phyloP scores from a whole-genome alignment of 139 green algal genomes.

The Bryopsis sp. region DNA sequence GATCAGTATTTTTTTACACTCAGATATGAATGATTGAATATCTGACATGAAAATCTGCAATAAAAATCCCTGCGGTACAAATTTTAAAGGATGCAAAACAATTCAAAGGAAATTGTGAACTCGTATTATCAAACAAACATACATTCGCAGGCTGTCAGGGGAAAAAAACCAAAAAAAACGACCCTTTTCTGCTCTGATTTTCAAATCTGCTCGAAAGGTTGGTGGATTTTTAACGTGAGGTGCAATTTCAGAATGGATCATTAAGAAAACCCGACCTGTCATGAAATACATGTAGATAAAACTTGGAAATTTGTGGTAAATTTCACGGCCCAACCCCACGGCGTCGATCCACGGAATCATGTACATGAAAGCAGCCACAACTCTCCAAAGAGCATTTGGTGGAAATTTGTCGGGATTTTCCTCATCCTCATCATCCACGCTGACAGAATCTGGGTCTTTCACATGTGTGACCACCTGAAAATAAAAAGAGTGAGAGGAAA shows the following conservation, averaged over 20 bases:
- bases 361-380: conserved; percentile 47
- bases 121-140: too few species aligned
- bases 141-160: too few species aligned
- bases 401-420: conserved; percentile 26
- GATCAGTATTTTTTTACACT: too few species aligned
- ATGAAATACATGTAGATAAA: conserved; percentile 37
- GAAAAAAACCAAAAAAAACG: too few species aligned
- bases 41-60: too few species aligned
- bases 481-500: neutral
- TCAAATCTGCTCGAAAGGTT: too few species aligned
- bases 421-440: conserved; percentile 8
- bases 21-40: too few species aligned
- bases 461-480: conserved; percentile 4
- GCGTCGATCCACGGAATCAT: conserved; percentile 62
- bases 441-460: conserved; percentile 19
- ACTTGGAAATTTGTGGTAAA: conserved; percentile 39
- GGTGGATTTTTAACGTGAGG: too few species aligned
- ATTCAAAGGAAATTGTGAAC: too few species aligned
- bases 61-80: too few species aligned
- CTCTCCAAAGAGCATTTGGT: conserved; percentile 40
- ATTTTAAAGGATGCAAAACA: too few species aligned
- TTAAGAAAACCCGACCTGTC: conserved; percentile 23
- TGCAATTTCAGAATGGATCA: conserved; percentile 16
- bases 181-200: too few species aligned
- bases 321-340: conserved; percentile 24